Evolutionary conservation across 371 early-diverging fungal species (phyloP).

Genomic region (Choanephora cucurbitarum): DNA sequence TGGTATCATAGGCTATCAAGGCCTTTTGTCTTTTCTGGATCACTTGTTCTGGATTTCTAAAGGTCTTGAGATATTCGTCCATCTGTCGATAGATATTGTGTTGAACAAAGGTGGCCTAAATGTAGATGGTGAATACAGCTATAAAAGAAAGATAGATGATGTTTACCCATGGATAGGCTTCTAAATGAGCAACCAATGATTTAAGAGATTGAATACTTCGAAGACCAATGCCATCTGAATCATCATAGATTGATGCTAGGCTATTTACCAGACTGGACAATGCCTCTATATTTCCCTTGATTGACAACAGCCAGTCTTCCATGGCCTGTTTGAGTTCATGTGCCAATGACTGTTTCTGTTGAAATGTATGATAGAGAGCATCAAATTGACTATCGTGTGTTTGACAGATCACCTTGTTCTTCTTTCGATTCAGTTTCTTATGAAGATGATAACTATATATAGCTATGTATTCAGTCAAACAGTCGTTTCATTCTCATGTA

Average conservation of each 20-base stretch:
- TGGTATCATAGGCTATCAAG: constrained; percentile 5
- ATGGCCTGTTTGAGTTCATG: constrained; percentile 57
- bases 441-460: constrained; percentile 70
- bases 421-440: constrained; percentile 70
- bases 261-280: constrained; percentile 57
- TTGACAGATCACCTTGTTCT: constrained; percentile 47
- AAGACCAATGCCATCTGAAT: constrained; percentile 12
- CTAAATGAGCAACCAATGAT: constrained; percentile 3
- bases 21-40: constrained; percentile 5
- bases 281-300: constrained; percentile 58
- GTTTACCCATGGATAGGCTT: constrained; percentile 1
- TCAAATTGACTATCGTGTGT: constrained; percentile 65
- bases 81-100: not conserved
- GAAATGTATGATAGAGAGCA: constrained; percentile 60
- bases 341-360: constrained; percentile 56
- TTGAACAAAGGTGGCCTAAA: not conserved
- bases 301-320: constrained; percentile 57
- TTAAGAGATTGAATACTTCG: constrained; percentile 8
- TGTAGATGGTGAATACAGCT: too few species aligned
- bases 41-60: constrained; percentile 9
- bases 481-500: too few species aligned
- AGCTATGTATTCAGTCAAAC: too few species aligned
- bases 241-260: constrained; percentile 61
- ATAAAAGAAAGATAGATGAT: not conserved
- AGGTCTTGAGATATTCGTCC: constrained; percentile 2